Evolutionary conservation across 2,329 filamentous ascomycete genomes (phyloP), one percentile per base, ranked within the genome.

Genomic region (Spiromastix sp.): DNA sequence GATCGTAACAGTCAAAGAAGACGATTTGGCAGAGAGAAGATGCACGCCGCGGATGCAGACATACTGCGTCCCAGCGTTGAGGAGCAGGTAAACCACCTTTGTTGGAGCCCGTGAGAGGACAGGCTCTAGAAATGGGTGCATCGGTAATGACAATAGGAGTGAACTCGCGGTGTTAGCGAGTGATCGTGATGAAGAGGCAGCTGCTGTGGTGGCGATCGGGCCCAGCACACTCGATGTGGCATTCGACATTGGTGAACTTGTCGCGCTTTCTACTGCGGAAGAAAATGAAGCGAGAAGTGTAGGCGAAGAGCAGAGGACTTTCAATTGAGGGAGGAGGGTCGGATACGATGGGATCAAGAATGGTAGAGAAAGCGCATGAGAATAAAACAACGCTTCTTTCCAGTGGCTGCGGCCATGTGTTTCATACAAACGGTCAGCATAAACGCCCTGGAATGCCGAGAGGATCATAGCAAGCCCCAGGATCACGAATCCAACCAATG

Each of bases 331-430:
- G 4, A 46, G 40, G n/a, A 64, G 45, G 29, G 57, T 55, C 3
- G 54, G 32, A 21, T 51, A 58, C 13, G 54, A 54, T 1, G 57
- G 57, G 27, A 63, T 38, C 41, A 68, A 64, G 34, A 67, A 57
- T 4, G 64, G 62, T 11, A 67, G 38, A 11, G 63, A 66, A 21
- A 70, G 57, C 6, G 55, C 56, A 46, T 81, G 77, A 15, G 84
- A 93, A 65, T 96, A 98, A 64, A 98, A 96, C 9, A 98, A 71
- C 46, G 94, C 94, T 58, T 96, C 91, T 48, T 81, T 82, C 85
- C 91, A 96, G 57, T 91, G 81, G 19, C 83, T 55, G 13, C 61
- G 82, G 4, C 87, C 86, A 57, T 94, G 86, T 38, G 72, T 73
- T 39, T 73, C 73, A 63, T 96, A 98, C 1, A 87, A 85, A 46